Evolutionary conservation across 345 rosid species (phyloP).

Genomic region (Passiflora organensis): DNA sequence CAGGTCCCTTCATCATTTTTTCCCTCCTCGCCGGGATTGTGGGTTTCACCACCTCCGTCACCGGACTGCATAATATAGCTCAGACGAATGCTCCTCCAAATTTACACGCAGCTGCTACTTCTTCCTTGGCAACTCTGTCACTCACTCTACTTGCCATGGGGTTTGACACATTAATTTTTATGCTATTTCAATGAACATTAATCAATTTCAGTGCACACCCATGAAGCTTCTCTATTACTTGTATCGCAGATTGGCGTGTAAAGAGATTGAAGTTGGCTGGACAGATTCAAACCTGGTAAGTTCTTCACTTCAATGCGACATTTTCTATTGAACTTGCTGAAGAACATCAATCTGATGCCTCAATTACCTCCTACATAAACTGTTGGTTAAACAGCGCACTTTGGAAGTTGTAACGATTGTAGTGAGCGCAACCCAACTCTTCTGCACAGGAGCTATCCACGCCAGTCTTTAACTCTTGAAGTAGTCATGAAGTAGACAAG

Average conservation of each 20-base stretch:
- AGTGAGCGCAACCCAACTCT: slow-evolving; percentile 57
- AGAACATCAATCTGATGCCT: neutral
- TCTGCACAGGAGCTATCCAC: slow-evolving; percentile 63
- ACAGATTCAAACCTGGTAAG: slow-evolving; percentile 67
- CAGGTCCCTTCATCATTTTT: slow-evolving; percentile 63
- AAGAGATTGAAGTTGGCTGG: slow-evolving; percentile 78
- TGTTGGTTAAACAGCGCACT: slow-evolving; percentile 48
- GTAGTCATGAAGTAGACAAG: slow-evolving; percentile 17
- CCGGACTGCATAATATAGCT: slow-evolving; percentile 44
- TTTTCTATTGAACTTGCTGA: neutral
- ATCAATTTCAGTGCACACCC: neutral
- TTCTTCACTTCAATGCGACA: neutral
- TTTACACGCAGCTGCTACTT: slow-evolving; percentile 63
- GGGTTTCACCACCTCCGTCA: slow-evolving; percentile 64
- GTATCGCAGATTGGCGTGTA: slow-evolving; percentile 71
- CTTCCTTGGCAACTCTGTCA: slow-evolving; percentile 54
- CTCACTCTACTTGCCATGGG: slow-evolving; percentile 86
- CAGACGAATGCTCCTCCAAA: slow-evolving; percentile 39
- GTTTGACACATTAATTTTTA: slow-evolving; percentile 25
- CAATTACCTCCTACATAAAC: neutral
- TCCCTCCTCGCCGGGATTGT: slow-evolving; percentile 72
- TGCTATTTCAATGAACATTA: neutral
- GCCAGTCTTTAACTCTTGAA: slow-evolving; percentile 42
- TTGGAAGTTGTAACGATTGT: slow-evolving; percentile 66
- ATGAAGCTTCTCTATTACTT: neutral